Evolutionary conservation across 2,329 filamentous ascomycete genomes (phyloP), one percentile per base, ranked within the genome.

Genomic region (Tolypocladium nubicola): DNA sequence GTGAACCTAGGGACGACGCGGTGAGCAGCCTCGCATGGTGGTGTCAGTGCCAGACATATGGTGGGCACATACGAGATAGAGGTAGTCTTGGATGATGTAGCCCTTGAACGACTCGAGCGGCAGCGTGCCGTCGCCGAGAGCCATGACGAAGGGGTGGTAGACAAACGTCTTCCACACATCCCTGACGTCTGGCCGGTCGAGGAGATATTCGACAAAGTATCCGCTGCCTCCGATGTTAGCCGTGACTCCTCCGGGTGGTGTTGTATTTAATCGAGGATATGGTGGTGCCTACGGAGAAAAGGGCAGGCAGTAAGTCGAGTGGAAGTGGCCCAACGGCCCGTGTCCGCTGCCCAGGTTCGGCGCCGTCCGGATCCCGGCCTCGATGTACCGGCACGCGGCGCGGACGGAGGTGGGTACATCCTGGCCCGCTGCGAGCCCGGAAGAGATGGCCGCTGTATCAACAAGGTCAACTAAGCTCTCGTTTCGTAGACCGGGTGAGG

Each of bases 1-100:
- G 66, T 97, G 92, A 52, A 88, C 80, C 87, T 91, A 35, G 7
- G 13, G 6, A 21, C 11, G 26, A 9, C 21, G 19, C 21, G 21
- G 26, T 5, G 4, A 13, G 3, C 7, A 54, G 43, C 14, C 9
- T n/a, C 16, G 33, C 21, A 16, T 30, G 14, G 21, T 16, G 9
- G 6, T 9, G 4, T 41, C 11, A 14, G 23, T 16, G 2, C 49
- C 35, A 41, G 54, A 21, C 37, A 40, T n/a, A 21, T 23, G 19
- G 38, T 39, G 13, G 41, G 21, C 19, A 67, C 78, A 47, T 65
- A 94, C 88, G 49, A 97, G 75, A 67, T 94, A 97, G 5, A 96
- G 78, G 66, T 97, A 97, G 66, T 97, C 93, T 65, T 97, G 93
- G 11, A 94, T 80, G 57, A 97, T 83, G 68, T 97, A 97, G 43